Evolutionary conservation across 208 protist genomes (phyloP), one percentile per base, ranked within the genome.

Genomic region (Crithidia expoeki): DNA sequence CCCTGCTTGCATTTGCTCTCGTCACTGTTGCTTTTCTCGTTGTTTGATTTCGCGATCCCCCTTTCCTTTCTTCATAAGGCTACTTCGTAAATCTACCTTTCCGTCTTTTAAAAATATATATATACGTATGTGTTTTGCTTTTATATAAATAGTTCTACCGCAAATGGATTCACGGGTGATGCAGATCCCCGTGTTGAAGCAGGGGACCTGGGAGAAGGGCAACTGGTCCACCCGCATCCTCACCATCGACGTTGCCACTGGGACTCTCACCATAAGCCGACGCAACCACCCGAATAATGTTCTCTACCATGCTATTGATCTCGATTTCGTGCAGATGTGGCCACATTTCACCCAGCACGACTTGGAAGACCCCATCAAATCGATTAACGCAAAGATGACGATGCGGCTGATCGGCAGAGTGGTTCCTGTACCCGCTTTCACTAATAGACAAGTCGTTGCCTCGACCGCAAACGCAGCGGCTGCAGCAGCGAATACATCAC

Each of bases 281-380:
- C 2, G 34, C 25, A 27, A 64, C 10, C 40, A 64, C 40, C 58
- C 58, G 0, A 64, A 64, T 12, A 64, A 52, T 4, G 5, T 64
- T 28, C 58, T 64, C 42, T 64, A 64, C 40, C 58, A 64, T 42
- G 14, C 42, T 2, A 21, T 64, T 10, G 23, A 52, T 25, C 58
- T 64, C 3, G 58, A 64, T 17, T 3, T 50, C 32, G 58, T 64
- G 58, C 58, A 64, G 58, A 64, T 64, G 58, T 64, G 58, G 58
- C 58, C 58, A 9, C 58, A 64, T 28, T 64, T 64, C 16, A 25
- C 28, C 9, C 58, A 64, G 42, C n/a, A 42, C 4, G 40, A 64
- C 19, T 27, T 64, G 40, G 40, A 50, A 28, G 40, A 38, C 27
- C 38, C 7, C 40, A 64, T 64, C 11, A 3, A 52, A 0, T 64